These are phyloP conservation scores for Beverwykella pulmonaria DNA, from an alignment of 495 filamentous ascomycete genomes.

Conservation along the genomic window DNA sequence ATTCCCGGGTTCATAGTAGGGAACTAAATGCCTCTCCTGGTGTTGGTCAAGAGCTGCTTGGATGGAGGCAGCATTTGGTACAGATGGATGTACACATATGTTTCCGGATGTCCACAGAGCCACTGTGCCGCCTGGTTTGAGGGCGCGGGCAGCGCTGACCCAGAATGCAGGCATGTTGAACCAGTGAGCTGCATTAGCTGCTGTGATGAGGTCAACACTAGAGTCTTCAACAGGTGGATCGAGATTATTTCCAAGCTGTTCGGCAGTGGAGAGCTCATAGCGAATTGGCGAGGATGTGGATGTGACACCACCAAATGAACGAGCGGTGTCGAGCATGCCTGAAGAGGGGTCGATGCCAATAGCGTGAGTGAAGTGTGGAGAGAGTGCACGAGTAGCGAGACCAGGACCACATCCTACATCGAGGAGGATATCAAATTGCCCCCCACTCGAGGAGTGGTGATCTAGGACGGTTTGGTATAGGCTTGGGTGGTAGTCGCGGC, in stretches of 20 bases:
- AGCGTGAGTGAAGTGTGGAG: slow-evolving; percentile 50
- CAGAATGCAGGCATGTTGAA: slow-evolving; percentile 66
- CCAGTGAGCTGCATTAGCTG: slow-evolving; percentile 61
- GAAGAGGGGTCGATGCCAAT: slow-evolving; percentile 57
- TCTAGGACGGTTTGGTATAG: slow-evolving; percentile 55
- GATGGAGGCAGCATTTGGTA: slow-evolving; percentile 44
- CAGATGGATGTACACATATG: slow-evolving; percentile 34
- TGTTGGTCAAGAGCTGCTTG: slow-evolving; percentile 43
- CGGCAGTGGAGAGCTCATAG: slow-evolving; percentile 53
- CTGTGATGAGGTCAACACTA: slow-evolving; percentile 57
- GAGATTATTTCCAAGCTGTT: slow-evolving; percentile 44
- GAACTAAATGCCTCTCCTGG: slow-evolving; percentile 41
- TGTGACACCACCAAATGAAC: slow-evolving; percentile 44
- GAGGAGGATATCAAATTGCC: slow-evolving; percentile 50
- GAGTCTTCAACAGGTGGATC: slow-evolving; percentile 19
- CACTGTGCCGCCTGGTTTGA: slow-evolving; percentile 61
- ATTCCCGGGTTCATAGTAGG: slow-evolving; percentile 50
- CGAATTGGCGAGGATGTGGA: slow-evolving; percentile 39
- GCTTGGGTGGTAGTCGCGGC: slow-evolving; percentile 48
- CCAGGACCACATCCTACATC: slow-evolving; percentile 64
- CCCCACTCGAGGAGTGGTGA: slow-evolving; percentile 55
- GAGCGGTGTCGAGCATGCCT: slow-evolving; percentile 58
- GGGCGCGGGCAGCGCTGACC: slow-evolving; percentile 56
- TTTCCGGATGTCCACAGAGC: slow-evolving; percentile 53
- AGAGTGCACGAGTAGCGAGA: slow-evolving; percentile 47